These are phyloP conservation scores for Cinnamomum micranthum DNA, from an alignment of 164 flowering plant species.

Conservation along the genomic window DNA sequence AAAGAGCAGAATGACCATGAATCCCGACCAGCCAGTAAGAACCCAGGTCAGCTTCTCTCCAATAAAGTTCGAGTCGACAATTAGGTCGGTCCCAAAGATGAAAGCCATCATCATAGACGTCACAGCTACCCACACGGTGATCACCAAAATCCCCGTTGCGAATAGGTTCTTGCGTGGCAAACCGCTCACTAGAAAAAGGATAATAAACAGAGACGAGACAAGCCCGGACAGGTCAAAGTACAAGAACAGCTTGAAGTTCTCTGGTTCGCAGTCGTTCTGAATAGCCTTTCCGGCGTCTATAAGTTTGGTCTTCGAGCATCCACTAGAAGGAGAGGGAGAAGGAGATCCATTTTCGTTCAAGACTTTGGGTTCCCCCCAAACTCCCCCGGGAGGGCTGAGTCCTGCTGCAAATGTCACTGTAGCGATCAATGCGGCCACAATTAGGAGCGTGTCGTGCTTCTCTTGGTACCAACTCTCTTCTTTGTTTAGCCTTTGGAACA, in stretches of 20 bases:
- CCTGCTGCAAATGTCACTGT: conserved; percentile 20
- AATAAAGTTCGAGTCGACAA: not conserved
- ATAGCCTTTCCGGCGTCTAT: not conserved
- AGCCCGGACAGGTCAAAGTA: conserved; percentile 16
- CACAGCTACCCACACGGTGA: conserved; percentile 17
- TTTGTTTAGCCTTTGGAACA: not conserved
- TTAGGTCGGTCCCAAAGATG: not conserved
- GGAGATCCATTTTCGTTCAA: no score
- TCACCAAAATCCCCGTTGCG: conserved; percentile 14
- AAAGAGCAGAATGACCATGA: not conserved
- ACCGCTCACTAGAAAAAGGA: conserved; percentile 24
- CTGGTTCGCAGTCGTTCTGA: not conserved
- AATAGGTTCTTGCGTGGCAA: not conserved
- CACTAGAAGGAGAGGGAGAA: no score
- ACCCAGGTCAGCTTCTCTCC: fast-evolving
- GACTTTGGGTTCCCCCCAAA: not conserved
- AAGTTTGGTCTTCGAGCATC: no score
- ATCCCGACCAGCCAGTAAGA: not conserved
- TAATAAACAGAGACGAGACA: conserved; percentile 24
- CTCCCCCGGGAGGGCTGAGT: conserved; percentile 19
- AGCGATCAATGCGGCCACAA: conserved; percentile 22
- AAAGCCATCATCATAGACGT: conserved; percentile 15
- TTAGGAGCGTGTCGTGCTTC: conserved; percentile 6
- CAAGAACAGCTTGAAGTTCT: not conserved
- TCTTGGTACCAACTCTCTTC: not conserved